phyloP scores from a whole-genome alignment of 169 alveolate species.

The Cryptosporidium sp. region DNA sequence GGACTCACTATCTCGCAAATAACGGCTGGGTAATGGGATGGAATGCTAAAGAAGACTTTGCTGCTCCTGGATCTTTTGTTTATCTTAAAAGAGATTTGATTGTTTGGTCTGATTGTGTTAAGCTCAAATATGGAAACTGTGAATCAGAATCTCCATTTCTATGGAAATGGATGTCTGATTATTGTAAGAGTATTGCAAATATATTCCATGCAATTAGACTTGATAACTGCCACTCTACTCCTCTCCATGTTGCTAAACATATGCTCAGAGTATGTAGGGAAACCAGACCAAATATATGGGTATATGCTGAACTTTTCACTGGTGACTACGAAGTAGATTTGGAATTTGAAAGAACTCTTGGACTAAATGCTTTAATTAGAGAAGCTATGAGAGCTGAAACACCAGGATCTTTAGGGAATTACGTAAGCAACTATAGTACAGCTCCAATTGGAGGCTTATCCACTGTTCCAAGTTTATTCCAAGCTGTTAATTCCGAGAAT shows the following conservation, averaged over 20 bases:
- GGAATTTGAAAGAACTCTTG: constrained; percentile 86
- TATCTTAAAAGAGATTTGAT: constrained; percentile 91
- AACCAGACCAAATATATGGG: constrained; percentile 87
- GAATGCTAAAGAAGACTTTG: constrained; percentile 89
- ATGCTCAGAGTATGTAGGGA: constrained; percentile 89
- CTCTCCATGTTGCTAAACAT: constrained; percentile 90
- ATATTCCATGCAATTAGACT: constrained; percentile 92
- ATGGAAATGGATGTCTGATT: constrained; percentile 92
- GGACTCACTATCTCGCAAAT: constrained; percentile 79
- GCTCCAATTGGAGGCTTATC: constrained; percentile 64
- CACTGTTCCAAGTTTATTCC: constrained; percentile 50
- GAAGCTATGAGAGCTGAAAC: constrained; percentile 84
- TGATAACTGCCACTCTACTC: constrained; percentile 96
- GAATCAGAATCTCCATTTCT: constrained; percentile 89
- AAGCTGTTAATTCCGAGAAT: constrained; percentile 32
- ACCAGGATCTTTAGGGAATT: constrained; percentile 67
- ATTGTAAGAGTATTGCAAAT: constrained; percentile 87
- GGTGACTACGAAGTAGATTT: constrained; percentile 88
- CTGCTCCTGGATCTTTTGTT: constrained; percentile 88
- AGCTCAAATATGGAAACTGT: constrained; percentile 90
- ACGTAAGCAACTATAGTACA: constrained; percentile 65
- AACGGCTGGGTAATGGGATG: constrained; percentile 89
- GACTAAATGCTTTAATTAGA: constrained; percentile 90
- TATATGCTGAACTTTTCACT: constrained; percentile 94
- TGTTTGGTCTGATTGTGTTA: constrained; percentile 94